Percentiles rank a stretch among this genome's conserved stretches.
phyloP scores from a whole-genome alignment of 140 eudicot genomes.

The Oenanthe javanica region DNA sequence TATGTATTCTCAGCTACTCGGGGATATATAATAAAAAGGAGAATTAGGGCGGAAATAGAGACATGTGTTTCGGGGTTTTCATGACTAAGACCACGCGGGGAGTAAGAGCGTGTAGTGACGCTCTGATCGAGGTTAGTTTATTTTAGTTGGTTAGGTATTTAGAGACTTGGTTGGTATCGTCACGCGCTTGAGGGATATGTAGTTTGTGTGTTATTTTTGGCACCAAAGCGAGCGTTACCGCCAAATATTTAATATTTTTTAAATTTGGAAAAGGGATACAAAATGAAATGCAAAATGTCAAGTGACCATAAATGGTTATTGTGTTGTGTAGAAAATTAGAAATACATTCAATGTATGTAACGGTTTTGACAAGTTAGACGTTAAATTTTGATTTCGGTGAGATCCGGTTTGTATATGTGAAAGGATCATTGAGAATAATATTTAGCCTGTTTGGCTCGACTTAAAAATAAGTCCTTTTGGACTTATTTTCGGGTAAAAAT shows the following conservation, averaged over 20 bases:
- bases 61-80: conserved; percentile 24
- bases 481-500: too few species aligned
- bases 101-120: background rate
- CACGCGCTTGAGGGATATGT: conserved; percentile 23
- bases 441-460: too few species aligned
- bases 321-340: too few species aligned
- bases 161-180: background rate
- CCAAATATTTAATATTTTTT: background rate
- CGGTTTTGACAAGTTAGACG: background rate
- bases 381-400: background rate
- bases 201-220: background rate
- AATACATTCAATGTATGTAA: background rate
- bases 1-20: conserved; percentile 17
- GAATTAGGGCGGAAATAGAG: conserved; percentile 46
- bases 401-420: too few species aligned
- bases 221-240: conserved; percentile 12
- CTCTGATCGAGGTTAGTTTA: background rate
- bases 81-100: background rate
- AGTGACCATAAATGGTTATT: background rate
- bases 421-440: too few species aligned
- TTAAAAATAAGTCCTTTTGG: too few species aligned
- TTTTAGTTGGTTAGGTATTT: background rate
- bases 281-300: background rate
- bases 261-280: background rate
- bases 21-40: conserved; percentile 1